Percentiles rank a stretch among this genome's conserved stretches.
phyloP scores from a whole-genome alignment of 2,329 filamentous ascomycete genomes.

The Colletotrichum tabaci region DNA sequence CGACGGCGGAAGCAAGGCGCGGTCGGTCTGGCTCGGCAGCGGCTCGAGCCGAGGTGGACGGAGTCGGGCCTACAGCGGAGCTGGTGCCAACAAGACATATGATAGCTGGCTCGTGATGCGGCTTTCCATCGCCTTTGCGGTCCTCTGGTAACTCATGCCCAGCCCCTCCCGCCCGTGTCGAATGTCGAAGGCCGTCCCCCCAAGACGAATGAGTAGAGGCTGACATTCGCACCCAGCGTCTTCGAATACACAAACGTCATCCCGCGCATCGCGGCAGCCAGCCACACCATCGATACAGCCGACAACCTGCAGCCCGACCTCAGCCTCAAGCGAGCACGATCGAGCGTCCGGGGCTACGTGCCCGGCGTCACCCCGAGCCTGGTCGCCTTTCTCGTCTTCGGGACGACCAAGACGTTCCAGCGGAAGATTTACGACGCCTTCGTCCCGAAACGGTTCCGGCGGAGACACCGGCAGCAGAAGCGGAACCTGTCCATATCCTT shows the following conservation, averaged over 20 bases:
- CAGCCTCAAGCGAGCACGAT: constrained; percentile 44
- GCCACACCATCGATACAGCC: constrained; percentile 49
- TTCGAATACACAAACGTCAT: constrained; percentile 43
- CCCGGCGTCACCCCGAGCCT: constrained; percentile 47
- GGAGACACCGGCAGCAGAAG: not conserved
- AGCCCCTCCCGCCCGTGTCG: too few species aligned
- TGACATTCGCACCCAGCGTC: not conserved
- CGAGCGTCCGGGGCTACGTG: constrained; percentile 45
- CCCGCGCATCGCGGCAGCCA: constrained; percentile 51
- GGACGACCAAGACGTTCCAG: constrained; percentile 46
- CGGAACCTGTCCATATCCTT: constrained; percentile 16
- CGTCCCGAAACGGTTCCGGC: constrained; percentile 8
- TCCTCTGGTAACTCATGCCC: constrained; percentile 52
- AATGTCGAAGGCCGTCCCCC: too few species aligned
- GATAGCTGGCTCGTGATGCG: constrained; percentile 61
- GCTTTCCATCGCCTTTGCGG: constrained; percentile 60
- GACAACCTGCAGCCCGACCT: constrained; percentile 51
- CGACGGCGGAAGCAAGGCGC: constrained; percentile 20
- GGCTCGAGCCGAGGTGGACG: constrained; percentile 23
- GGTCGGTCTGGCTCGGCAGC: constrained; percentile 25
- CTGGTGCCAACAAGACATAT: constrained; percentile 54
- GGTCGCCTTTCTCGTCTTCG: constrained; percentile 47
- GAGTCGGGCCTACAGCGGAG: constrained; percentile 37
- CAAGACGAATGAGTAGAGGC: not conserved
- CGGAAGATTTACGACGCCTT: constrained; percentile 22